A percentile compares a stretch with the other conserved stretches of the same genome.
Conservation (phyloP, 164 flowering plant genomes). For the grape (Vitis vinifera) region DNA sequence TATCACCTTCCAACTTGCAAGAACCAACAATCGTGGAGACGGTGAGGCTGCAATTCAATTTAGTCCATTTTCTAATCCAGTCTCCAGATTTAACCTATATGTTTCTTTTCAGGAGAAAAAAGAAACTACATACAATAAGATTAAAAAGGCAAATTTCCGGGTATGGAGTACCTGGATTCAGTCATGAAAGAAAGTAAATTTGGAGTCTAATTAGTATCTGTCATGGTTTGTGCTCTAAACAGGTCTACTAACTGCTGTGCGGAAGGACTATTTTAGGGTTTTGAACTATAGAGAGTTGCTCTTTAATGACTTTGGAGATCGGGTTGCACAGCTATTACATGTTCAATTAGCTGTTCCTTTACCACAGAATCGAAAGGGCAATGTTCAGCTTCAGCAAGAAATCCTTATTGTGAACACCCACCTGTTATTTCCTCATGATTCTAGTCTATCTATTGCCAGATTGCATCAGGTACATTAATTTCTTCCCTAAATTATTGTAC, state of each 20-base stretch:
- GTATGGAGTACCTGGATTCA: too few species aligned
- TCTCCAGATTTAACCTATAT: neutral
- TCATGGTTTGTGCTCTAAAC: constrained; percentile 11
- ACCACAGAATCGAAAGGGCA: constrained; percentile 35
- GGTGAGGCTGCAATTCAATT: constrained; percentile 37
- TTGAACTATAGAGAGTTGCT: constrained; percentile 60
- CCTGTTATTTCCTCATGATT: constrained; percentile 89
- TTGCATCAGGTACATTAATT: constrained; percentile 63
- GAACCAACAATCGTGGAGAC: constrained; percentile 97
- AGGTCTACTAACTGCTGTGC: constrained; percentile 91
- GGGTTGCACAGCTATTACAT: constrained; percentile 91
- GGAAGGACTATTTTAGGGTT: constrained; percentile 73
- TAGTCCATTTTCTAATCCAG: neutral
- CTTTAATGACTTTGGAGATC: constrained; percentile 90
- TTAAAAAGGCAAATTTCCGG: too few species aligned
- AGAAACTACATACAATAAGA: too few species aligned
- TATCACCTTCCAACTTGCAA: constrained; percentile 64
- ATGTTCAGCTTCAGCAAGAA: constrained; percentile 52
- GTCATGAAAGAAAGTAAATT: too few species aligned
- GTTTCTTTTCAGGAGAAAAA: neutral
- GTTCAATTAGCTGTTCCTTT: constrained; percentile 65
- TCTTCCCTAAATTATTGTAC: neutral
- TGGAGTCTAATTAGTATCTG: neutral
- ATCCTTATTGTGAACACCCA: constrained; percentile 92
- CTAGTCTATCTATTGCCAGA: constrained; percentile 70